Evolutionary conservation across 1,139 yeast genomes (phyloP), one percentile per base, ranked within the genome.

Genomic region (Candida sanyaensis): DNA sequence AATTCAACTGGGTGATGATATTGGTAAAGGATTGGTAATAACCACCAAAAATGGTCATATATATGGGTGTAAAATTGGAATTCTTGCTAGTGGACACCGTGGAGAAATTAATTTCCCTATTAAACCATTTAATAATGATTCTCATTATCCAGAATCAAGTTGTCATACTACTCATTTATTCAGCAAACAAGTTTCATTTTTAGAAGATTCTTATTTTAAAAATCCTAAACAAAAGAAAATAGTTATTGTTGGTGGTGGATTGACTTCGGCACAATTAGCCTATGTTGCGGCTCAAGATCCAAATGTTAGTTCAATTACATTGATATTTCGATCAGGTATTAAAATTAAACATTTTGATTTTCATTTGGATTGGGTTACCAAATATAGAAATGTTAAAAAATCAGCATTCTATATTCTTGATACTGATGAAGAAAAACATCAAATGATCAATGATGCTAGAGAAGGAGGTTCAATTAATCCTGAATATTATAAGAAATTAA

Each of bases 351-450:
- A 77, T 53, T 76, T 77, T 58, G 81, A 77, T 51, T 76, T 76
- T 55, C 80, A 75, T 52, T 60, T 77, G 42, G 81, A 77, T 50
- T 77, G 81, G 81, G 80, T 76, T n/a, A 73, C 81, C 17, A 77
- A 77, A 52, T 77, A 75, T 55, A 71, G 71, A 51, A 73, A 71
- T 46, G 71, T 72, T 28, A 71, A 71, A 52, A 71, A 71, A 48
- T 70, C 77, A 1, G 69, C 75, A 1, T 75, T 76, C 44, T 75
- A 75, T 59, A 69, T 73, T 53, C 61, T 63, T 48, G 79, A 74
- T 37, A 67, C 75, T 0, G 79, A 76, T 49, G 68, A 68, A 45
- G 80, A 75, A 49, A 55, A 79, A 39, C 59, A 56, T 36, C 62
- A 73, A 21, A 73, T 74, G 73, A 71, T 75, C 33, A 61, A 65